Percentiles rank a stretch among this genome's conserved stretches.
These are phyloP conservation scores for Erythrophleum ivorense DNA, from an alignment of 331 rosid genomes.

Conservation along the genomic window DNA sequence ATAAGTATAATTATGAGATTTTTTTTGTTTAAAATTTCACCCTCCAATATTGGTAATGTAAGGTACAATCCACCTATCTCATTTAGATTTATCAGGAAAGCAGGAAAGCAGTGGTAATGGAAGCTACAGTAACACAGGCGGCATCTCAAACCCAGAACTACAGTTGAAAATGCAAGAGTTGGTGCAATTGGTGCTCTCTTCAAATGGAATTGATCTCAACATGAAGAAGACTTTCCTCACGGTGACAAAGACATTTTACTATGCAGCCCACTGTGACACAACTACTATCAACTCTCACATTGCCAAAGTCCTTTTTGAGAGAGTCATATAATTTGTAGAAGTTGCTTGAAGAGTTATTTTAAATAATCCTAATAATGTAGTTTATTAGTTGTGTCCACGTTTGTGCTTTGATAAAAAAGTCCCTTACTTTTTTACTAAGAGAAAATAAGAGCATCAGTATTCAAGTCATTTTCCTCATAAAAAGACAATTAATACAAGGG, in stretches of 20 bases:
- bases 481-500: too few species aligned
- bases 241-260: not conserved
- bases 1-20: too few species aligned
- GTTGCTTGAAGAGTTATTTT: too few species aligned
- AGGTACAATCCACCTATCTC: constrained; percentile 50
- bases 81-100: too few species aligned
- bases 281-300: not conserved
- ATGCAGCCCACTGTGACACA: not conserved
- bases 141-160: constrained; percentile 30
- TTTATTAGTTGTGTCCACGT: too few species aligned
- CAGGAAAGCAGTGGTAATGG: constrained; percentile 18
- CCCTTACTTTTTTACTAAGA: too few species aligned
- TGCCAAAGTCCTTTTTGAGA: not conserved
- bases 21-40: not conserved
- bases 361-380: too few species aligned
- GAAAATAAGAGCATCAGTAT: too few species aligned
- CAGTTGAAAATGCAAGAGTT: constrained; percentile 36
- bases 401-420: too few species aligned
- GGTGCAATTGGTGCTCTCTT: not conserved
- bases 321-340: not conserved
- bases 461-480: too few species aligned
- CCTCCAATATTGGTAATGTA: not conserved
- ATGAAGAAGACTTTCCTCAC: not conserved
- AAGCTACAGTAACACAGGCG: not conserved
- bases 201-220: not conserved